A percentile compares a stretch with the other conserved stretches of the same genome.
Conservation (phyloP, 1,139 yeast genomes). For the Yamadazyma trypodendri region DNA sequence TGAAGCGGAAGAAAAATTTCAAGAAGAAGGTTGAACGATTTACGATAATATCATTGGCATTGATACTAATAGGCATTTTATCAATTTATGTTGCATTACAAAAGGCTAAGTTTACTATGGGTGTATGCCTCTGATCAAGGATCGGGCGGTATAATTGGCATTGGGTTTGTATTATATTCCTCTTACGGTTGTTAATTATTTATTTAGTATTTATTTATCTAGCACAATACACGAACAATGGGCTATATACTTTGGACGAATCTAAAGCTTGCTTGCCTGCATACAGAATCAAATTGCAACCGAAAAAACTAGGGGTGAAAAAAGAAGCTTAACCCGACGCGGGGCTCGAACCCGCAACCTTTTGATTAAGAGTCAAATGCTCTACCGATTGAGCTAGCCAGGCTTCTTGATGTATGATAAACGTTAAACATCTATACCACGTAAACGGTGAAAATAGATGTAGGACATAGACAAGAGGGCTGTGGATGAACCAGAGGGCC, state of each 20-base stretch:
- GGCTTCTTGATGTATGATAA: conserved; percentile 25
- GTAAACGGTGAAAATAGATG: no score
- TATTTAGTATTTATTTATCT: conserved; percentile 1
- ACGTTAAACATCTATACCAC: no score
- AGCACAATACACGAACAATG: conserved; percentile 1
- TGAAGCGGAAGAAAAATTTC: conserved; percentile 12
- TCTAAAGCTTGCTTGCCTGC: no score
- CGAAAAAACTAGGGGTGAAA: conserved; percentile 2
- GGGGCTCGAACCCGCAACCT: conserved; percentile 56
- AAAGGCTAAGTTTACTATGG: conserved; percentile 30
- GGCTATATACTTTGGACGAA: neutral
- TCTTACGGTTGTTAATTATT: no score
- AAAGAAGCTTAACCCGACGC: conserved; percentile 39
- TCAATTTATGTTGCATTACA: conserved; percentile 28
- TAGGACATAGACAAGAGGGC: no score
- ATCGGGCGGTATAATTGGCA: no score
- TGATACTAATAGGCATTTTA: conserved; percentile 27
- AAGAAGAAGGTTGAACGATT: conserved; percentile 18
- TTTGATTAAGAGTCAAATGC: conserved; percentile 49
- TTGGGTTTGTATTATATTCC: no score
- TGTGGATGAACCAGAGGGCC: no score
- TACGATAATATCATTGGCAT: conserved; percentile 20
- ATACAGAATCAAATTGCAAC: no score
- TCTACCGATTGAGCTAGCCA: conserved; percentile 50
- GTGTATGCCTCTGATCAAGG: no score